These are phyloP conservation scores for Ascochyta lentis DNA, from an alignment of 2,329 filamentous ascomycete genomes.

Conservation along the genomic window DNA sequence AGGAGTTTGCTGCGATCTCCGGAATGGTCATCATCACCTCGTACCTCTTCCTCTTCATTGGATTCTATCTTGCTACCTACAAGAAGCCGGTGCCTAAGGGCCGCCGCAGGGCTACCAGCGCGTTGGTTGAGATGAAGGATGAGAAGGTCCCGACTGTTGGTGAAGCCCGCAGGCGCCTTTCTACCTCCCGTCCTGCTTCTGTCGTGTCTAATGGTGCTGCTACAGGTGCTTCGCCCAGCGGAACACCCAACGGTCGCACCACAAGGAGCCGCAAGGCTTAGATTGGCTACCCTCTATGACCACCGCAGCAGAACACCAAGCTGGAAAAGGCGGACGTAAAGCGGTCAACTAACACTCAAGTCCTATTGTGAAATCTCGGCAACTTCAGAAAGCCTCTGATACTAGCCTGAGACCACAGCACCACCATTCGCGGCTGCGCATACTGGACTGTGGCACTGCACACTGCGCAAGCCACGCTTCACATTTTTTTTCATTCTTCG, in stretches of 20 bases:
- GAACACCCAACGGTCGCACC: slow-evolving; percentile 62
- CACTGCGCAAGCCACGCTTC: not conserved
- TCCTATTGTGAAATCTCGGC: not conserved
- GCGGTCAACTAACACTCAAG: not conserved
- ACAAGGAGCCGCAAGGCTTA: slow-evolving; percentile 76
- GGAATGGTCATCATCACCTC: slow-evolving; percentile 92
- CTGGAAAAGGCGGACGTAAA: not conserved
- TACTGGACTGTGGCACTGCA: not conserved
- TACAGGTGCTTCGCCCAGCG: slow-evolving; percentile 54
- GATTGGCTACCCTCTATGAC: slow-evolving; percentile 13
- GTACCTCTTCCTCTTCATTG: slow-evolving; percentile 98
- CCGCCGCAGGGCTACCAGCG: slow-evolving; percentile 80
- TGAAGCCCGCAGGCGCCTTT: slow-evolving; percentile 59
- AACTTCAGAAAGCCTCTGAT: not conserved
- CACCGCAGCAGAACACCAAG: not conserved
- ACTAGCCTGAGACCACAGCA: not conserved
- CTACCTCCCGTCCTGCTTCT: slow-evolving; percentile 50
- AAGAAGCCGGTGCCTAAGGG: slow-evolving; percentile 80
- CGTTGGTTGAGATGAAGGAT: slow-evolving; percentile 82
- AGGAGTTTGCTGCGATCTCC: slow-evolving; percentile 94
- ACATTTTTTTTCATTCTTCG: slow-evolving; percentile 13
- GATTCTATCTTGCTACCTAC: slow-evolving; percentile 98
- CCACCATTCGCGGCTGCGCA: not conserved
- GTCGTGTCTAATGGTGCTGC: slow-evolving; percentile 48
- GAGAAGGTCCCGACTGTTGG: slow-evolving; percentile 66